Percentiles rank a stretch among this genome's conserved stretches.
These are phyloP conservation scores for Fusarium odoratissimum DNA, from an alignment of 2,329 filamentous ascomycete species.

Conservation along the genomic window DNA sequence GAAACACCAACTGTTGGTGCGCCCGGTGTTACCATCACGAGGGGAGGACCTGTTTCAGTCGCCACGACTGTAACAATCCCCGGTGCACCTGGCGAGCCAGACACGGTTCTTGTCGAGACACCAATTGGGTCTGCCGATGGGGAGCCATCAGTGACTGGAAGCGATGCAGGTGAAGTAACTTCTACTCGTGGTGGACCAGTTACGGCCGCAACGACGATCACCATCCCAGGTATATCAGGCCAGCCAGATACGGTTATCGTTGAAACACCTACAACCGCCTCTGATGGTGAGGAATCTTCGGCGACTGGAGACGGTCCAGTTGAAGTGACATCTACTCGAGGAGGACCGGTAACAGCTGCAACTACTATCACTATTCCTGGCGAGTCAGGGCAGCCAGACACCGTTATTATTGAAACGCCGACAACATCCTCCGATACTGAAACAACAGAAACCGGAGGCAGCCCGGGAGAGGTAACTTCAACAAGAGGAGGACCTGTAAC, in stretches of 20 bases:
- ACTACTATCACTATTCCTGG: background rate
- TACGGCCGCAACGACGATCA: background rate
- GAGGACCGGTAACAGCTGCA: background rate
- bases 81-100: background rate
- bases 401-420: background rate
- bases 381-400: background rate
- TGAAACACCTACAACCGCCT: background rate
- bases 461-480: background rate
- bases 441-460: accelerated
- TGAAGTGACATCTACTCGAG: background rate
- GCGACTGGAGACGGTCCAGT: background rate
- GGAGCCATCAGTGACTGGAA: background rate
- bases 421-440: background rate
- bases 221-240: background rate
- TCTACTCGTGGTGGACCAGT: background rate
- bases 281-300: background rate
- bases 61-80: background rate
- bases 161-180: background rate
- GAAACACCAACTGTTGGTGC: background rate
- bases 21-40: background rate
- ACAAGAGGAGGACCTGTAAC: background rate
- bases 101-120: background rate
- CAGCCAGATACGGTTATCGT: background rate
- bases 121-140: background rate
- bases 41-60: background rate